phyloP scores from a whole-genome alignment of 176 grass and related monocot genomes.

The Bonia amplexicaulis region DNA sequence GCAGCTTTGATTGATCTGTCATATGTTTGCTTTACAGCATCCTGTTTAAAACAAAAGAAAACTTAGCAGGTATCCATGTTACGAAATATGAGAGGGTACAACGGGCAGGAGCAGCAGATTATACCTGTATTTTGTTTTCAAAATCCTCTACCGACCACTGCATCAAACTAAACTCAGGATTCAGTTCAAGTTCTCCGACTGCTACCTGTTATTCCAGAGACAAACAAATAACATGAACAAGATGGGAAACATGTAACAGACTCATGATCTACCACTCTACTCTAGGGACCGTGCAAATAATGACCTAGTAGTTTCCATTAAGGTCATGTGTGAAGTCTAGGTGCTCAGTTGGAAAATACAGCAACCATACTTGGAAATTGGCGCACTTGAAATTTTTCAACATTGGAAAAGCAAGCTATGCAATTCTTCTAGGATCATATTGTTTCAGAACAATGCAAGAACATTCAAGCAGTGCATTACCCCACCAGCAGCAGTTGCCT shows the following conservation, averaged over 20 bases:
- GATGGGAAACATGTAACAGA: not conserved
- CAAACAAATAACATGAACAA: constrained; percentile 11
- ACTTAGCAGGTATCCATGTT: not conserved
- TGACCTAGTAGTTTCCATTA: not conserved
- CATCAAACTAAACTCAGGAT: constrained; percentile 89
- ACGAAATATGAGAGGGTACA: not conserved
- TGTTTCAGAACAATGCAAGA: constrained; percentile 18
- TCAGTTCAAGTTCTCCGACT: constrained; percentile 90
- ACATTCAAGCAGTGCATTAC: constrained; percentile 52
- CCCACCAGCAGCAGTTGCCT: constrained; percentile 94
- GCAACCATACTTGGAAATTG: not conserved
- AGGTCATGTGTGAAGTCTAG: not conserved
- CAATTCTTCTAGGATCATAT: constrained; percentile 1
- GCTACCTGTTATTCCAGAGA: constrained; percentile 63
- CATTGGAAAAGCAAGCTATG: not conserved
- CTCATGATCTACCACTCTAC: not conserved
- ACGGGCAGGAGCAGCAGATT: not conserved
- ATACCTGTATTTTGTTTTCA: constrained; percentile 93
- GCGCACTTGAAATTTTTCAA: not conserved
- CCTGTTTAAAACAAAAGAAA: constrained; percentile 48
- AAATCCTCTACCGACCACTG: constrained; percentile 90
- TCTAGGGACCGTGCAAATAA: not conserved
- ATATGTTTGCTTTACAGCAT: constrained; percentile 82
- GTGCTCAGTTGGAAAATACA: not conserved
- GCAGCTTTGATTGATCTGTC: constrained; percentile 91